Evolutionary conservation across 495 filamentous ascomycete species (phyloP).

Genomic region (Penicillium atrosanguineum): DNA sequence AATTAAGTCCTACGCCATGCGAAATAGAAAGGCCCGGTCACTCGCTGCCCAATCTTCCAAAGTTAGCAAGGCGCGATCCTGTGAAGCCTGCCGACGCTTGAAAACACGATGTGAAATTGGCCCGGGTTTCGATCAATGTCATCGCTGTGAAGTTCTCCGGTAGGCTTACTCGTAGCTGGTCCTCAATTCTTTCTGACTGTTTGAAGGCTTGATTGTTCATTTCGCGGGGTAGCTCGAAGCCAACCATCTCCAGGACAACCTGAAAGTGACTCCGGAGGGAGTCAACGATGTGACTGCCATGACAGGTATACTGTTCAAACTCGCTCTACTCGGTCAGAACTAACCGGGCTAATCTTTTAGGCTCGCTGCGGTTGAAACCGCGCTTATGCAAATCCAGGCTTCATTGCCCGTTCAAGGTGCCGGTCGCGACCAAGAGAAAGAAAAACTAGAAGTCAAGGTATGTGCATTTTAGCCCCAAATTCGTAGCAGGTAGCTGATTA

Average conservation of each 20-base stretch:
- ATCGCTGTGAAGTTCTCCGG: slow-evolving; percentile 13
- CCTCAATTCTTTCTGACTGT: background rate
- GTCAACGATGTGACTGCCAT: slow-evolving; percentile 5
- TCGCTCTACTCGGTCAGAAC: background rate
- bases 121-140: slow-evolving; percentile 5
- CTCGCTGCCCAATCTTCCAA: background rate
- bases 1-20: background rate
- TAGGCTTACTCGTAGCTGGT: background rate
- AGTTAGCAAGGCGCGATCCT: slow-evolving; percentile 15
- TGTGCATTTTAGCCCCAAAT: background rate
- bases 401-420: background rate
- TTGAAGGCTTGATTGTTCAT: slow-evolving; percentile 10
- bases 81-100: slow-evolving; percentile 16
- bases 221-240: background rate
- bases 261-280: background rate
- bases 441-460: background rate
- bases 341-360: background rate
- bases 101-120: slow-evolving; percentile 17
- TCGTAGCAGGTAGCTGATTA: background rate
- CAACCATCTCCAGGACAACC: background rate
- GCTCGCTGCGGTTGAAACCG: slow-evolving; percentile 5
- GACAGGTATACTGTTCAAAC: background rate
- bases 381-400: slow-evolving; percentile 8
- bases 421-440: background rate
- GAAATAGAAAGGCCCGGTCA: background rate